Evolutionary conservation across 352 stramenopile species (phyloP).

Genomic region (Pythium rhizo-oryzae): DNA sequence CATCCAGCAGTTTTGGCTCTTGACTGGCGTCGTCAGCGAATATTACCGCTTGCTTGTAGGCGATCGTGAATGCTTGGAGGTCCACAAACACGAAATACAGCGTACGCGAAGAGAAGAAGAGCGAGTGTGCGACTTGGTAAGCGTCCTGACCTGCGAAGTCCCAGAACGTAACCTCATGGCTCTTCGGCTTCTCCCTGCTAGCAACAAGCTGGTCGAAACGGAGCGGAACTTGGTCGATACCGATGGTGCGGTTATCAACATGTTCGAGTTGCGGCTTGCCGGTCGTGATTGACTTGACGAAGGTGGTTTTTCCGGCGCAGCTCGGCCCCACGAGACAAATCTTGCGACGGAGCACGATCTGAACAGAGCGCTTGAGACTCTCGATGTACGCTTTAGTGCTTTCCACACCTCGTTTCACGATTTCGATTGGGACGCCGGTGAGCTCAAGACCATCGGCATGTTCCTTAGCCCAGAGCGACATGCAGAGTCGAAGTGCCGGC

Average conservation of each 20-base stretch:
- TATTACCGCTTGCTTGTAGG: too few relatives aligned
- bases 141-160: constrained; percentile 25
- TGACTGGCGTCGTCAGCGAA: neutral
- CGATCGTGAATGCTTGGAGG: too few relatives aligned
- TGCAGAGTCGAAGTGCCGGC: too few relatives aligned
- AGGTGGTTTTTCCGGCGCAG: constrained; percentile 35
- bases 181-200: too few relatives aligned
- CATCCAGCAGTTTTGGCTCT: neutral
- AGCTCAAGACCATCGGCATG: too few relatives aligned
- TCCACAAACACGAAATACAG: constrained; percentile 26
- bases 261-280: constrained; percentile 18
- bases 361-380: too few relatives aligned
- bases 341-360: constrained; percentile 13
- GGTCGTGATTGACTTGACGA: constrained; percentile 37
- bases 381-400: too few relatives aligned
- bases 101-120: constrained; percentile 23
- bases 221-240: constrained; percentile 32
- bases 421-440: too few relatives aligned
- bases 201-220: too few relatives aligned
- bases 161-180: constrained; percentile 13
- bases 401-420: too few relatives aligned
- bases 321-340: constrained; percentile 35
- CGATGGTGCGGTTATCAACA: constrained; percentile 30
- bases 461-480: too few relatives aligned
- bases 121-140: constrained; percentile 19